phyloP scores from a whole-genome alignment of 192 early-diverging fungal genomes.

The Haplosporangium gracile region DNA sequence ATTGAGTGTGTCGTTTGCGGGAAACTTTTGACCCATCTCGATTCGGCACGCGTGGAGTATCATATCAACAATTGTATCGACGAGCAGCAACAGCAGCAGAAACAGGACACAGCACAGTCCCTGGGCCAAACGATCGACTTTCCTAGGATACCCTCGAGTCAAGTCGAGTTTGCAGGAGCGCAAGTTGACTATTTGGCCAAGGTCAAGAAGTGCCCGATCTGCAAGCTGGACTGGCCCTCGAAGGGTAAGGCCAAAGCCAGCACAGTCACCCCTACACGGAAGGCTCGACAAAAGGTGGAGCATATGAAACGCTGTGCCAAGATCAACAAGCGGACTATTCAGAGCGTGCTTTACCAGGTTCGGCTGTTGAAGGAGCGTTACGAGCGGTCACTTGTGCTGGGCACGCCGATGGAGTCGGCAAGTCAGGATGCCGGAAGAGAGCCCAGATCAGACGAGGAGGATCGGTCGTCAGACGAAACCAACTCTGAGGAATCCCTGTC shows the following conservation, averaged over 20 bases:
- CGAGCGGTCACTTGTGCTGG: conserved; percentile 33
- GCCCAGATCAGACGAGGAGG: not conserved
- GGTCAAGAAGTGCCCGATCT: conserved; percentile 43
- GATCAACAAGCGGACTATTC: conserved; percentile 24
- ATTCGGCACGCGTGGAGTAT: conserved; percentile 28
- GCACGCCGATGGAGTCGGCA: conserved; percentile 9
- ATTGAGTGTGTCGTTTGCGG: conserved; percentile 36
- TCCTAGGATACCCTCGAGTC: not conserved
- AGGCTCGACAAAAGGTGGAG: conserved; percentile 37
- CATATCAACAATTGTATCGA: conserved; percentile 51
- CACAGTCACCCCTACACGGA: not conserved
- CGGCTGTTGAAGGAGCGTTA: conserved; percentile 35
- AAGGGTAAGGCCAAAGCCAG: conserved; percentile 8
- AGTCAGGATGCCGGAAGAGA: not conserved
- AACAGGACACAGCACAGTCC: not conserved
- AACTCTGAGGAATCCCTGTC: not conserved
- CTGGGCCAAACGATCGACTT: not conserved
- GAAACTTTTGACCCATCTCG: conserved; percentile 30
- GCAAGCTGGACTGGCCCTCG: conserved; percentile 36
- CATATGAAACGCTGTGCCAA: conserved; percentile 46
- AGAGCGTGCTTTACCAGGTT: conserved; percentile 42
- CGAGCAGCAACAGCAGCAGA: conserved; percentile 20
- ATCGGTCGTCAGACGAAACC: not conserved
- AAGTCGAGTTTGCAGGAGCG: conserved; percentile 20
- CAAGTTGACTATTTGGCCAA: conserved; percentile 37